These are phyloP conservation scores for Cornus florida DNA, from an alignment of 148 eudicot species.

Conservation along the genomic window DNA sequence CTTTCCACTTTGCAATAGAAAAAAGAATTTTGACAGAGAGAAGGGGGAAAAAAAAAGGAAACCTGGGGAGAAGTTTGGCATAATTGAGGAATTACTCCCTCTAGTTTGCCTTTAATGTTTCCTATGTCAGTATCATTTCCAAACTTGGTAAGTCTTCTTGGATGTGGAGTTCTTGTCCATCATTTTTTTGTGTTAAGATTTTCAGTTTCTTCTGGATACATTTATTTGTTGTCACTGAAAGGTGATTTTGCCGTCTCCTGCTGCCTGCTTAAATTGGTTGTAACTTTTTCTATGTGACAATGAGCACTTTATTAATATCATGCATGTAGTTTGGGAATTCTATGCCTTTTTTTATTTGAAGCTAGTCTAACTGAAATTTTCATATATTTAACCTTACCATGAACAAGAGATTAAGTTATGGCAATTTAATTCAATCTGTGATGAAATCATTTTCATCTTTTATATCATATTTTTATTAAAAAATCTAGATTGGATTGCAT, in stretches of 20 bases:
- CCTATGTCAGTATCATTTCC: background rate
- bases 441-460: background rate
- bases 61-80: no score
- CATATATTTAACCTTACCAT: background rate
- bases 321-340: slow-evolving; percentile 4
- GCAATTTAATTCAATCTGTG: background rate
- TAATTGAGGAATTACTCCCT: no score
- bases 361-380: background rate
- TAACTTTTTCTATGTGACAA: background rate
- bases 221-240: background rate
- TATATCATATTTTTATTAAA: no score
- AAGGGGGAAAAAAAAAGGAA: no score
- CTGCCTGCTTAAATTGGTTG: background rate
- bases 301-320: slow-evolving; percentile 4
- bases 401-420: background rate
- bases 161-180: background rate
- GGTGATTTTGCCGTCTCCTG: background rate
- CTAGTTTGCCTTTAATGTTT: background rate
- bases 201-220: background rate
- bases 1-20: no score
- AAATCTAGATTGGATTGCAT: background rate
- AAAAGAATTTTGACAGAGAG: no score
- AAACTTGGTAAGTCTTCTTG: background rate
- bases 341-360: no score
- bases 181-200: background rate